Percentiles rank a stretch among this genome's conserved stretches.
Conservation (phyloP, 495 filamentous ascomycete genomes). For the Extremus antarcticus region DNA sequence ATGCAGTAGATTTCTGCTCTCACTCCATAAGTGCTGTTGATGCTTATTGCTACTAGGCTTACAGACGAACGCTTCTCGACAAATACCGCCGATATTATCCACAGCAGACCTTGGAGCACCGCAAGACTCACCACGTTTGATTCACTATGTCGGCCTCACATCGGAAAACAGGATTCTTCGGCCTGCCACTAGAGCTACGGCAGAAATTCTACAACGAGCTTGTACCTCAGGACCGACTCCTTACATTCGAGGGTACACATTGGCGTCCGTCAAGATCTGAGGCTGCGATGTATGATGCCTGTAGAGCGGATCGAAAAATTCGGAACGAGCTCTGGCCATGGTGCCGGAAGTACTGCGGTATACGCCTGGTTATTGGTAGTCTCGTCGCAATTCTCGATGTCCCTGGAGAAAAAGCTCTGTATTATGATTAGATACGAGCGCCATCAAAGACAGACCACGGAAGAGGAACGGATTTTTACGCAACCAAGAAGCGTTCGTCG, state of each 20-base stretch:
- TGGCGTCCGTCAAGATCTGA: neutral
- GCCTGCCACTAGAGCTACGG: neutral
- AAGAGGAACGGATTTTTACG: too few relatives aligned
- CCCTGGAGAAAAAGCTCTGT: too few relatives aligned
- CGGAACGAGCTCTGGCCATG: neutral
- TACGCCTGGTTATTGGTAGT: neutral
- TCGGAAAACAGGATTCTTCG: neutral
- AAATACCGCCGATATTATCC: too few relatives aligned
- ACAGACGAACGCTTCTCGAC: too few relatives aligned
- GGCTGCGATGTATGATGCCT: neutral
- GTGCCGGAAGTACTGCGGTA: neutral
- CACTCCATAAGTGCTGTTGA: too few relatives aligned
- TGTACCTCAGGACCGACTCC: neutral
- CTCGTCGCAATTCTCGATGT: too few relatives aligned
- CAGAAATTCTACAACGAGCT: neutral
- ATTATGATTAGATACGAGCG: too few relatives aligned
- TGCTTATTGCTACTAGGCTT: too few relatives aligned
- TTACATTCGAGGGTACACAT: neutral
- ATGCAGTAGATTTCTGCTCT: too few relatives aligned
- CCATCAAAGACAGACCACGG: too few relatives aligned
- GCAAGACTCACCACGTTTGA: neutral
- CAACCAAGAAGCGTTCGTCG: too few relatives aligned
- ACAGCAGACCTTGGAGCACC: too few relatives aligned
- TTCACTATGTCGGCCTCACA: neutral
- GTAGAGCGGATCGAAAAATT: neutral